These are phyloP conservation scores for Venustampulla echinocandica DNA, from an alignment of 495 filamentous ascomycete species.

Conservation along the genomic window DNA sequence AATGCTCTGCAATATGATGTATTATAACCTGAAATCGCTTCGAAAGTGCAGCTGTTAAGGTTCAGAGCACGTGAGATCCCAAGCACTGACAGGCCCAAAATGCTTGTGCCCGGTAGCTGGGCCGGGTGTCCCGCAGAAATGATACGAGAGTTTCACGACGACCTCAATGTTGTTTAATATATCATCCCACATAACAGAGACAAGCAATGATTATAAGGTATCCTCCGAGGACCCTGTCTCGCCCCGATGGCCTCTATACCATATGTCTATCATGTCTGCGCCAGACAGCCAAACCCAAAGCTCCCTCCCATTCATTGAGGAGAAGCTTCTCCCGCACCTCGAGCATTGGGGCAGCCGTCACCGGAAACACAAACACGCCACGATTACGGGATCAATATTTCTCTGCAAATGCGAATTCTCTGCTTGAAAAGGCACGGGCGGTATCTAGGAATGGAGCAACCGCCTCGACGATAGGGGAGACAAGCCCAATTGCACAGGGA, in stretches of 20 bases:
- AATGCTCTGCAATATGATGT: no score
- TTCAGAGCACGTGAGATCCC: no score
- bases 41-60: no score
- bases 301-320: background rate
- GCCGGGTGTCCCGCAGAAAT: background rate
- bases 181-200: background rate
- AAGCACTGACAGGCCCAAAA: no score
- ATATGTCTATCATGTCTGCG: constrained; percentile 19
- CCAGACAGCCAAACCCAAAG: constrained; percentile 3
- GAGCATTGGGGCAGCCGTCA: constrained; percentile 10
- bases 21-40: no score
- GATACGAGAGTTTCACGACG: no score
- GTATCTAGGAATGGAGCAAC: constrained; percentile 13
- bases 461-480: constrained; percentile 7
- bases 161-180: no score
- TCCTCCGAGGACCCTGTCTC: constrained; percentile 12
- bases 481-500: constrained; percentile 7
- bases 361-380: constrained; percentile 1
- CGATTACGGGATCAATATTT: constrained; percentile 18
- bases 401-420: constrained; percentile 19
- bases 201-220: constrained; percentile 25
- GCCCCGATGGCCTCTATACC: constrained; percentile 18
- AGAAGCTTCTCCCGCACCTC: constrained; percentile 17
- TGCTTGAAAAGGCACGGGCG: constrained; percentile 14
- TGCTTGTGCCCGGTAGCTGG: no score